These are phyloP conservation scores for Cardamine occulta DNA, from an alignment of 345 rosid genomes.

Conservation along the genomic window DNA sequence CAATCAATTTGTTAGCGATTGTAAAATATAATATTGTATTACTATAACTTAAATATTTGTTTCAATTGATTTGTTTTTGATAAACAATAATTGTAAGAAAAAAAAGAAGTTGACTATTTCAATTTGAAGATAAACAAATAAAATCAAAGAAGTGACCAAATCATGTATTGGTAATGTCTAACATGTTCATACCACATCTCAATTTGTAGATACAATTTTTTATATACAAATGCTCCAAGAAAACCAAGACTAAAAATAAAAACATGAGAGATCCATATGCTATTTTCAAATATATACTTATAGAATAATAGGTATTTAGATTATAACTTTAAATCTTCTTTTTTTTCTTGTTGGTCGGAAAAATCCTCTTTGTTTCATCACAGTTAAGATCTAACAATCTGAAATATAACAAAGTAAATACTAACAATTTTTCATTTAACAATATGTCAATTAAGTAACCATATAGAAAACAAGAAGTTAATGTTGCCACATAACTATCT, in stretches of 20 bases:
- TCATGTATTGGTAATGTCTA: conserved; percentile 41
- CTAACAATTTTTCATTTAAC: neutral
- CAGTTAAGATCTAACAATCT: neutral
- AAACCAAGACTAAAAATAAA: neutral
- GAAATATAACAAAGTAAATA: neutral
- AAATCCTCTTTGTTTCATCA: neutral
- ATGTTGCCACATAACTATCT: neutral
- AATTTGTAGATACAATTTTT: neutral
- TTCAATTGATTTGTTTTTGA: neutral
- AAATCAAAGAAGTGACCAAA: conserved; percentile 25
- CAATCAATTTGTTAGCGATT: neutral
- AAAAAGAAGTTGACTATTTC: conserved; percentile 1
- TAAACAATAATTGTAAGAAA: neutral
- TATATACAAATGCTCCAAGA: neutral
- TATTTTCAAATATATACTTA: conserved; percentile 3
- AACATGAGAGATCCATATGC: neutral
- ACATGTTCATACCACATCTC: conserved; percentile 36
- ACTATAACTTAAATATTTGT: neutral
- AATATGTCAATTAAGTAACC: neutral
- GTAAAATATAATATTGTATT: too few relatives aligned
- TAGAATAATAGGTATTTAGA: neutral
- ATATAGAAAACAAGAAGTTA: neutral
- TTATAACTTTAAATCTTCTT: neutral
- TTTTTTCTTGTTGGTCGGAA: neutral
- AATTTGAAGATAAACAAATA: neutral